Evolutionary conservation across 1,284 basidiomycete species (phyloP), one percentile per base, ranked within the genome.

Genomic region (Cystobasidium sp.): DNA sequence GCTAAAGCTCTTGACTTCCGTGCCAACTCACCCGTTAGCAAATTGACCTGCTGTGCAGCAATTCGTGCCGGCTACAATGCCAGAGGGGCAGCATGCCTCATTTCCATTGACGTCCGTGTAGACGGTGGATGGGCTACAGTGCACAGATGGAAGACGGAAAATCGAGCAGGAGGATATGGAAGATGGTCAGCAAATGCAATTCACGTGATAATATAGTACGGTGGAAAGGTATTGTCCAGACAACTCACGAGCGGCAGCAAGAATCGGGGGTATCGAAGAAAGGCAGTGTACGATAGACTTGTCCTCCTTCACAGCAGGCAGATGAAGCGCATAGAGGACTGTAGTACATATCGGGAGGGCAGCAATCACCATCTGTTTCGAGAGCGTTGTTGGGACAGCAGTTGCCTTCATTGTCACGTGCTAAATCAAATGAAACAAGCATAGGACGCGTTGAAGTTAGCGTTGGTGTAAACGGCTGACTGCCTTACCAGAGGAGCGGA

Each of bases 161-260:
- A 51, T 16, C 2, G 14, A 14, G 14, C 14, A 51, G 6, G 2
- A 3, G 20, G 47, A 51, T 51, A 51, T 2, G 31, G 31, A 31
- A 31, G 31, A 31, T 31, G 31, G 31, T 31, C 31, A 31, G 31
- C 31, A 31, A 31, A 31, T 31, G 31, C 31, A 31, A 5, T 31
- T 31, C 31, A 31, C 31, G 31, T 31, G 31, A 5, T 31, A 31
- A 1, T 31, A 31, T 31, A 31, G 31, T 31, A 1, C 31, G 31
- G 31, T 31, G 31, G 31, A 31, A 31, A 31, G 52, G 20, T 20
- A 3, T 49, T 6, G 3, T 3, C 46, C 52, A 20, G 20, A 3
- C 24, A 52, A 39, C 62, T 65, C 22, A 65, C 62, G 41, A 22
- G 18, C 31, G 22, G 62, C 62, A 65, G 46, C 62, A 65, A 8